Base-by-base conservation (phyloP, 1,284 basidiomycete genomes). In the Leccinum glutinopallens region DNA sequence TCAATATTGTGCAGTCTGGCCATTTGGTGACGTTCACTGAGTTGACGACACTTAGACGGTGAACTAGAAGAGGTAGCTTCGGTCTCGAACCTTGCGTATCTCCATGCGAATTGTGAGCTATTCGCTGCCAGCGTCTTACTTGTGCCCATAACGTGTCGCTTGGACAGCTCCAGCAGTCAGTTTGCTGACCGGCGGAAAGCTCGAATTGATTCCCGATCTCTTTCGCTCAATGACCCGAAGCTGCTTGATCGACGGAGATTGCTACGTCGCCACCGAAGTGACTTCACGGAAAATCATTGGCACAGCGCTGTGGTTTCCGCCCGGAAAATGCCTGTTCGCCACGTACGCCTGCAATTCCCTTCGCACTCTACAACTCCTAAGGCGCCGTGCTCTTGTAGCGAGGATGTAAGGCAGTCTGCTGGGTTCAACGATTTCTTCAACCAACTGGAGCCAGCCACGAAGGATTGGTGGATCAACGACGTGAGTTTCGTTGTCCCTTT, bases 391-490 rank as follows among this genome's bases (percentile, higher is more conserved):
- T 22, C 46, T 49, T n/a, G 19, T 51, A 51, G 46, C 4, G 46
- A 51, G 1, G 62, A 56, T 35, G 25, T 33, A 12, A 64, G 63
- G 43, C 22, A 22, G 7, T 22, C 22, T 2, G 37, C 41, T 7
- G 63, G 62, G 3, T 64, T 63, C 62, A 4, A 57, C 5, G 2
- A 9, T 10, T 63, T 63, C 54, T 64, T 57, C 15, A 25, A 3
- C 15, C 54, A 64, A 41, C 35, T 63, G 9, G 63, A 64, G 15
- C 41, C 13, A 9, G 54, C 41, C 12, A 12, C 63, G 7, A 49
- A 63, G 19, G 53, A 64, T 22, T 63, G 63, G 63, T 63, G 63
- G 63, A 17, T 58, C 5, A 51, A 64, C 3, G 62, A 63, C 12
- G 63, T 10, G 19, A 49, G 43, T 63, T 13, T 5, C 8, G 3